These are phyloP conservation scores for Ceratobasidium sp. DNA, from an alignment of 1,284 basidiomycete genomes.

Conservation along the genomic window DNA sequence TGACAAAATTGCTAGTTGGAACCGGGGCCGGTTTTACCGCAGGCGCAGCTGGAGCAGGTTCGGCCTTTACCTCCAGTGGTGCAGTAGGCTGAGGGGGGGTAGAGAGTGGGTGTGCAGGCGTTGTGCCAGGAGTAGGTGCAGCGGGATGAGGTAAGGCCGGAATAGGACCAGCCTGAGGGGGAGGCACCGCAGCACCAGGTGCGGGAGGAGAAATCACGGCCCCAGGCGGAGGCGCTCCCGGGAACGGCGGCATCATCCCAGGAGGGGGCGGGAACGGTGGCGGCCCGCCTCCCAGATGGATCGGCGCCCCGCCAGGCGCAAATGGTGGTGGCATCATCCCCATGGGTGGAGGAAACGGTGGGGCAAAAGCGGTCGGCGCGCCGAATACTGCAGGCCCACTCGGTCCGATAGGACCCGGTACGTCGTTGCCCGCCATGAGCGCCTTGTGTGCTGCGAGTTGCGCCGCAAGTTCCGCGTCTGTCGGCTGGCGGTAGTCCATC, in stretches of 20 bases:
- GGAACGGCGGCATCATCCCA: slow-evolving; percentile 26
- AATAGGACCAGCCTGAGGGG: background rate
- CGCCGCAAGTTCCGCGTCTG: slow-evolving; percentile 48
- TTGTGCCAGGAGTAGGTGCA: background rate
- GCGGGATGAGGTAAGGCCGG: no score
- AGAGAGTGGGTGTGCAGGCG: slow-evolving; percentile 15
- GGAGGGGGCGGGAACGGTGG: slow-evolving; percentile 46
- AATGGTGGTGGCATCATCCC: slow-evolving; percentile 46
- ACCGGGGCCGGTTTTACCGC: background rate
- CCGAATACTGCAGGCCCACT: slow-evolving; percentile 35
- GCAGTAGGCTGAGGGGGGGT: background rate
- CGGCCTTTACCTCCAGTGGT: slow-evolving; percentile 24
- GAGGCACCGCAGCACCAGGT: slow-evolving; percentile 18
- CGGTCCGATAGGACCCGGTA: background rate
- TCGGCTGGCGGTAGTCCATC: slow-evolving; percentile 74
- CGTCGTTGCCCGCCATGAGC: slow-evolving; percentile 49
- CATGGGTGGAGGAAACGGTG: slow-evolving; percentile 34
- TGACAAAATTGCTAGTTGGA: slow-evolving; percentile 31
- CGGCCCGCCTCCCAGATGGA: slow-evolving; percentile 19
- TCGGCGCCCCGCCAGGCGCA: slow-evolving; percentile 42
- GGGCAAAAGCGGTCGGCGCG: slow-evolving; percentile 46
- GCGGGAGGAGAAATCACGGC: slow-evolving; percentile 26
- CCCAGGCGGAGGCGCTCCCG: slow-evolving; percentile 23
- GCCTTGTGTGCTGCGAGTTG: slow-evolving; percentile 50
- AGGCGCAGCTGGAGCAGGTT: no score